A percentile compares a stretch with the other conserved stretches of the same genome.
These are phyloP conservation scores for Trypanosoma avium DNA, from an alignment of 208 protist species.

Conservation along the genomic window DNA sequence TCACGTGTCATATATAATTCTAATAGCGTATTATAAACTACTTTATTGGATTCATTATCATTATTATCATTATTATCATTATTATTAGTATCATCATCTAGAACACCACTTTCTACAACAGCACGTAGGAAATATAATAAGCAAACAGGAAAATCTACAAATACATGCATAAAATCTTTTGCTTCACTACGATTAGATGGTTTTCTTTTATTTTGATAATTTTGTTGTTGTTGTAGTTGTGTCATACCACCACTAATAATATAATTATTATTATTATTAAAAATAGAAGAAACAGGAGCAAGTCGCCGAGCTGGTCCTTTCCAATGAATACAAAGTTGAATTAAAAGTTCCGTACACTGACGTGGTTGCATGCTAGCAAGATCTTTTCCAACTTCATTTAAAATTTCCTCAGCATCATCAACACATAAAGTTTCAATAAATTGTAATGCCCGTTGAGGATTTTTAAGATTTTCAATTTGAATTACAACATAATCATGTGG, in stretches of 20 bases:
- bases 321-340: conserved; percentile 76
- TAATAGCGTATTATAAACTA: conserved; percentile 93
- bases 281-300: too few relatives aligned
- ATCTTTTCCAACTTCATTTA: conserved; percentile 89
- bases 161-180: conserved; percentile 85
- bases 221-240: conserved; percentile 3
- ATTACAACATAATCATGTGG: conserved; percentile 90
- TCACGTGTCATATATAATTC: conserved; percentile 93
- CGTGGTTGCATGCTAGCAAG: conserved; percentile 43
- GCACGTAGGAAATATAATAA: conserved; percentile 92
- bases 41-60: conserved; percentile 11
- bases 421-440: conserved; percentile 80
- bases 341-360: conserved; percentile 57
- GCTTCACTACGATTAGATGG: conserved; percentile 58
- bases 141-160: conserved; percentile 86
- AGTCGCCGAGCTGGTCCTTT: conserved; percentile 41
- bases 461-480: conserved; percentile 75
- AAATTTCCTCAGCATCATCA: conserved; percentile 76
- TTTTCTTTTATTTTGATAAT: too few relatives aligned
- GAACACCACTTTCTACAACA: conserved; percentile 56
- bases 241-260: neutral
- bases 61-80: too few relatives aligned
- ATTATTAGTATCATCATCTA: conserved; percentile 47
- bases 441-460: conserved; percentile 56
- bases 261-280: neutral